Base-by-base conservation (phyloP, 2,329 filamentous ascomycete genomes). In the Diaporthe capsici region DNA sequence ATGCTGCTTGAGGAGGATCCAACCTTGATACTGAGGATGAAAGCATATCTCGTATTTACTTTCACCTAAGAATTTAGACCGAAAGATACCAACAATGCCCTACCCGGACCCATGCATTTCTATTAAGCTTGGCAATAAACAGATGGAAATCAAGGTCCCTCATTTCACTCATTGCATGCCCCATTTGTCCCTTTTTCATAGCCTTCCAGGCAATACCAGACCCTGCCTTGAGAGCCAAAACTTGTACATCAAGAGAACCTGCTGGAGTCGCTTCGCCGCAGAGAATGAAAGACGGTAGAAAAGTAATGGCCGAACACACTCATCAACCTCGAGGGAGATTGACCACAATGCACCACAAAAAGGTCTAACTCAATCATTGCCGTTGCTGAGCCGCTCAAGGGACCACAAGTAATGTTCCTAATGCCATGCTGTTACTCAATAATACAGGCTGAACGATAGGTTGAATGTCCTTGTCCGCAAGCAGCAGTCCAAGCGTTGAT, bases 41-140 rank as follows among this genome's bases (percentile, higher is more conserved):
- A 73, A 44, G 58, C 39, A 63, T 65, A 44, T 73, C 39, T 60
- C 44, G 13, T 55, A 65, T 73, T 37, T 5, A 73, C 71, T 70
- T 73, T 51, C 58, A 55, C 58, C 28, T 34, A 55, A 22, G 44
- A 49, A 67, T 73, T 73, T 25, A 47, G 58, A 53, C 49, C 31
- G 58, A 53, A 51, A 65, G 20, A 55, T 65, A 63, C 57, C 71
- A 65, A 42, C 34, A 39, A 65, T 55, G 71, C 37, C 71, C 71
- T 65, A 34, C 65, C 49, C n/a, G 49, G 39, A 39, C 71, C 61
- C 42, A 73, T 73, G 71, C 71, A 73, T 58, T 70, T 73, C 71
- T 65, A 73, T 73, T 34, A 65, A 65, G 71, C 58, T 73, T 73
- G 71, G 31, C 71, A 25, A 28, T 61, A 55, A 55, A 63, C 37